A percentile compares a stretch with the other conserved stretches of the same genome.
phyloP scores from a whole-genome alignment of 208 protist species.

The Trypanosoma rangeli region DNA sequence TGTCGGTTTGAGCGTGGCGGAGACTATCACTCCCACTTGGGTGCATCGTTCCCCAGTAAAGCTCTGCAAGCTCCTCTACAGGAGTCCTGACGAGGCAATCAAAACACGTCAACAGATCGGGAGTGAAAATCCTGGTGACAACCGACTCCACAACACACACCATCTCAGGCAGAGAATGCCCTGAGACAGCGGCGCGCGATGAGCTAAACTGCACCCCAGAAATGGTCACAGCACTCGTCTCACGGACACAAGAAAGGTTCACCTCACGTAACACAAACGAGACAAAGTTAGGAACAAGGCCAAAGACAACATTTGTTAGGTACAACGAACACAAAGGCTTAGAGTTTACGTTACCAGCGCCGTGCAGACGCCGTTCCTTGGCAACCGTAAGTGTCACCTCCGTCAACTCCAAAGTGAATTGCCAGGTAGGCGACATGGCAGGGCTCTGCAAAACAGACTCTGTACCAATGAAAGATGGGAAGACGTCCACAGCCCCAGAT shows the following conservation, averaged over 20 bases:
- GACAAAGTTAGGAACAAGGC: not conserved
- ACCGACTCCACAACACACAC: slow-evolving; percentile 9
- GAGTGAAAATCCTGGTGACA: not conserved
- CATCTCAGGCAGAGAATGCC: not conserved
- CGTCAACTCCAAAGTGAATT: slow-evolving; percentile 6
- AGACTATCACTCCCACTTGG: not conserved
- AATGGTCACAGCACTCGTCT: slow-evolving; percentile 7
- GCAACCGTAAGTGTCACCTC: not conserved
- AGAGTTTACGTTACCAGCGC: not conserved
- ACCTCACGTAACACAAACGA: slow-evolving; percentile 6
- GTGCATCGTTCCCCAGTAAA: slow-evolving; percentile 4
- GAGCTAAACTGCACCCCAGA: slow-evolving; percentile 4
- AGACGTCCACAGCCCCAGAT: not conserved
- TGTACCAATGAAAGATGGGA: not conserved
- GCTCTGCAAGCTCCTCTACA: slow-evolving; percentile 4
- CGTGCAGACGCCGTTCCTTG: not conserved
- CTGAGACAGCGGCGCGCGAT: not conserved
- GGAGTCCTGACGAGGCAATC: slow-evolving; percentile 11
- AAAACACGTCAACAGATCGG: slow-evolving; percentile 11
- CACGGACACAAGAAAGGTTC: not conserved
- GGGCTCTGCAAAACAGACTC: not conserved
- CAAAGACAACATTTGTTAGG: slow-evolving; percentile 1
- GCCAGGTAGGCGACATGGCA: not conserved
- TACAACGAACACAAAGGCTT: slow-evolving; percentile 1
- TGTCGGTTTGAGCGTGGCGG: not conserved